These are phyloP conservation scores for Candida pseudocylindracea DNA, from an alignment of 1,139 yeast species.

Conservation along the genomic window DNA sequence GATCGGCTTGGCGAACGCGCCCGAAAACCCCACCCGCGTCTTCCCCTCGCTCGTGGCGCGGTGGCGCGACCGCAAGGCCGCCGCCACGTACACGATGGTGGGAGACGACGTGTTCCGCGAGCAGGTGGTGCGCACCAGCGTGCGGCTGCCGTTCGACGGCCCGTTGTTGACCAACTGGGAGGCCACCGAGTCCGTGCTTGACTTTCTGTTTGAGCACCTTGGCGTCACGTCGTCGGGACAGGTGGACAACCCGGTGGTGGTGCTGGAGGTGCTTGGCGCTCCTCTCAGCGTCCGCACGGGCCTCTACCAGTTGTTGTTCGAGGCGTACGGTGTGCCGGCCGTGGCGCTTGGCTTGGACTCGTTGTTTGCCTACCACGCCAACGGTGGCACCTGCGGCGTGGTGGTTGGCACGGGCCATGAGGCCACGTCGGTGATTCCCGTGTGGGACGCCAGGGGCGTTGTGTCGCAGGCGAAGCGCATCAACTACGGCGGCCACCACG, in stretches of 20 bases:
- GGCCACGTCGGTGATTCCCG: slow-evolving; percentile 67
- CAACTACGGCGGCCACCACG: slow-evolving; percentile 79
- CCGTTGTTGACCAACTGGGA: slow-evolving; percentile 85
- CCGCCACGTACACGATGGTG: slow-evolving; percentile 40
- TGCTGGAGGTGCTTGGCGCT: slow-evolving; percentile 59
- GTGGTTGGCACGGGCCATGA: slow-evolving; percentile 73
- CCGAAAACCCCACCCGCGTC: slow-evolving; percentile 50
- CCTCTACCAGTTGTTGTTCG: slow-evolving; percentile 68
- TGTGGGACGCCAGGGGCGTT: slow-evolving; percentile 41
- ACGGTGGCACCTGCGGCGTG: slow-evolving; percentile 28
- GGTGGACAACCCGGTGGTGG: slow-evolving; percentile 59
- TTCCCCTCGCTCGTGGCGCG: slow-evolving; percentile 55
- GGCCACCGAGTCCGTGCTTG: slow-evolving; percentile 57
- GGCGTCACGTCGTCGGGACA: slow-evolving; percentile 36
- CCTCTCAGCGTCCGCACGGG: slow-evolving; percentile 47
- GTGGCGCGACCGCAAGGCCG: slow-evolving; percentile 57
- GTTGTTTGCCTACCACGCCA: slow-evolving; percentile 41
- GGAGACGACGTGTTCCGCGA: slow-evolving; percentile 74
- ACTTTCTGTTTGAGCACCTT: slow-evolving; percentile 62
- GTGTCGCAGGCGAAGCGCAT: slow-evolving; percentile 56
- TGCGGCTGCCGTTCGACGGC: slow-evolving; percentile 75
- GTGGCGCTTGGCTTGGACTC: slow-evolving; percentile 69
- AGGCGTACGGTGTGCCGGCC: slow-evolving; percentile 54
- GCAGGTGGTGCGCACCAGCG: slow-evolving; percentile 13
- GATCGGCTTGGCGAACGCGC: slow-evolving; percentile 22